Conservation (phyloP, 306 rosid genomes). For the Bauhinia variegata region DNA sequence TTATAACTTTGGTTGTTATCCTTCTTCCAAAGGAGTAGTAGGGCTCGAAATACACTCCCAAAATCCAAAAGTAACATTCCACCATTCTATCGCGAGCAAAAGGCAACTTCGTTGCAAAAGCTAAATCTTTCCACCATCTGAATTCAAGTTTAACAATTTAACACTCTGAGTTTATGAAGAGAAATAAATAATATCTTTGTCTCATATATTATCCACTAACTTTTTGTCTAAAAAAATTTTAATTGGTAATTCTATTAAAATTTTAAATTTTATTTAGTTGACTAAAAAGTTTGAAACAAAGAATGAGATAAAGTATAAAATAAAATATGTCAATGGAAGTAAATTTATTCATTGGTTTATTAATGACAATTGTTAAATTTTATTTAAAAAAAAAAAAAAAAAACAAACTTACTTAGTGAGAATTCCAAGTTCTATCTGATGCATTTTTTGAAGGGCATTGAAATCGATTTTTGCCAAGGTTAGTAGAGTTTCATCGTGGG, state of each 20-base stretch:
- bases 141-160: neutral
- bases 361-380: no score
- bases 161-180: neutral
- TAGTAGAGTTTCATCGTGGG: slow-evolving; percentile 33
- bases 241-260: no score
- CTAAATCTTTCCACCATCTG: slow-evolving; percentile 55
- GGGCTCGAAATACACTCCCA: slow-evolving; percentile 28
- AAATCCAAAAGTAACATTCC: slow-evolving; percentile 45
- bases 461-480: slow-evolving; percentile 53
- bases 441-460: slow-evolving; percentile 46
- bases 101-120: neutral
- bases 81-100: slow-evolving; percentile 15
- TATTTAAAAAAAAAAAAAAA: no score
- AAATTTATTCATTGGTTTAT: no score
- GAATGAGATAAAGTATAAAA: no score
- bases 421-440: slow-evolving; percentile 47
- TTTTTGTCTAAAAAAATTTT: no score
- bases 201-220: no score
- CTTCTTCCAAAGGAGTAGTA: neutral
- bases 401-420: no score
- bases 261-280: no score
- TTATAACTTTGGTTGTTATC: neutral
- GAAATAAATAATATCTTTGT: no score
- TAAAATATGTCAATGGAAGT: no score
- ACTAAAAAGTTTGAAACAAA: no score